Base-by-base conservation (phyloP, 1,284 basidiomycete genomes). In the Ceratobasidium sp. region DNA sequence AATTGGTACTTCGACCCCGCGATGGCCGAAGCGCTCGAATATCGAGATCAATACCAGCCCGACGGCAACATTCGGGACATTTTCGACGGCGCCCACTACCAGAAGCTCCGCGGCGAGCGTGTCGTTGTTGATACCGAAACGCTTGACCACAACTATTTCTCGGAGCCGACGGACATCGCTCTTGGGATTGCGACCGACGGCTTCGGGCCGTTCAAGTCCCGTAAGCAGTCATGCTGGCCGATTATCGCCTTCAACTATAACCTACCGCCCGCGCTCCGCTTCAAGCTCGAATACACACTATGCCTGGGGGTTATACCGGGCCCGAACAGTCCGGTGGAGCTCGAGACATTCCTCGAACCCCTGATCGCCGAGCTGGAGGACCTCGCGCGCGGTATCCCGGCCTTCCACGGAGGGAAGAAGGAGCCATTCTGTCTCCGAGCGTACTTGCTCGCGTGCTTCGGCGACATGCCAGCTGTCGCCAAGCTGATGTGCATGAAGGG, bases 171-270 rank as follows among this genome's bases (percentile, higher is more conserved):
- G 1, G 84, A 85, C 66, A n/a, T 56, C 3, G 20, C 69, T 4
- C 56, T 61, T 17, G 56, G 69, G 1, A 40, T 71, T 5, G 59
- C 56, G 2, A 26, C 56, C 2, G 42, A 71, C 26, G 69, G 69
- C 5, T 71, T 71, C 46, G 54, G 68, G 33, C 68, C 68, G 1
- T 70, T 70, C 52, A 70, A 70, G 50, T 70, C 68, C 9, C 71
- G 57, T 5, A 85, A 83, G 15, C 81, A 83, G 20, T 86, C 86
- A 0, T 82, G 83, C 57, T 80, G 79, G 79, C 80, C 79, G 0
- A 59, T 80, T 2, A 61, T 80, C 40, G 23, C 62, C 0, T 64
- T 80, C 68, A 80, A 80, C 50, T 79, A 77, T 40, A 80, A 80
- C 62, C 78, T 80, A 4, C 77, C 73, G 0, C 80, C 79, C 0